Evolutionary conservation across 768 basidiomycete genomes (phyloP), one percentile per base, ranked within the genome.

Genomic region (Krasilnikovozyma curviuscula): DNA sequence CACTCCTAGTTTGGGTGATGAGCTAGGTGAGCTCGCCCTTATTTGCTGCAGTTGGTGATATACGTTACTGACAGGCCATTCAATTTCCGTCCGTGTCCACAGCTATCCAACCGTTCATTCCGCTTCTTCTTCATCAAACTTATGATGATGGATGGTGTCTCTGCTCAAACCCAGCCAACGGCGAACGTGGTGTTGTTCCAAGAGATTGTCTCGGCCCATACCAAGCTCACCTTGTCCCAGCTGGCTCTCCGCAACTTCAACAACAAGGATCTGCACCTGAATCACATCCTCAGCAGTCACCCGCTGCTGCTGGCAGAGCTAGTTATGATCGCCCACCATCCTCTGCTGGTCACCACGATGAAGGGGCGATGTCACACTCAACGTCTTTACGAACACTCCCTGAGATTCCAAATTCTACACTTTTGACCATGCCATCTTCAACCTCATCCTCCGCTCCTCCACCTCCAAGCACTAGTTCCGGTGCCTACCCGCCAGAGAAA

Each of bases 81-180:
- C n/a, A n/a, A n/a, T n/a, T n/a, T n/a, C n/a, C n/a, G n/a, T n/a
- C n/a, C n/a, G n/a, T n/a, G n/a, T n/a, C n/a, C n/a, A n/a, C n/a
- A n/a, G n/a, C 10, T 16, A 45, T 50, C 29, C 35, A 31, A n/a
- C 49, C 49, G 13, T 44, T 44, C 43, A 40, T 24, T 18, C 33
- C 28, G 13, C 37, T 50, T 5, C 7, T 8, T 4, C 25, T 50
- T 7, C 49, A 44, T 2, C 49, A 50, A 44, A 39, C 34, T 8
- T 50, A 50, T 30, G 49, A 50, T 19, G 49, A 50, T 24, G 49
- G 49, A 7, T 50, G 49, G 49, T 44, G 49, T 29, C 31, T 50
- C 23, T 44, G 43, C 28, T 43, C 42, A n/a, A 35, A 41, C 40
- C 47, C 28, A 16, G 28, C 19, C 1, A 45, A 27, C 10, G 27